phyloP scores from a whole-genome alignment of 768 basidiomycete species.

The Trametes cubensis region DNA sequence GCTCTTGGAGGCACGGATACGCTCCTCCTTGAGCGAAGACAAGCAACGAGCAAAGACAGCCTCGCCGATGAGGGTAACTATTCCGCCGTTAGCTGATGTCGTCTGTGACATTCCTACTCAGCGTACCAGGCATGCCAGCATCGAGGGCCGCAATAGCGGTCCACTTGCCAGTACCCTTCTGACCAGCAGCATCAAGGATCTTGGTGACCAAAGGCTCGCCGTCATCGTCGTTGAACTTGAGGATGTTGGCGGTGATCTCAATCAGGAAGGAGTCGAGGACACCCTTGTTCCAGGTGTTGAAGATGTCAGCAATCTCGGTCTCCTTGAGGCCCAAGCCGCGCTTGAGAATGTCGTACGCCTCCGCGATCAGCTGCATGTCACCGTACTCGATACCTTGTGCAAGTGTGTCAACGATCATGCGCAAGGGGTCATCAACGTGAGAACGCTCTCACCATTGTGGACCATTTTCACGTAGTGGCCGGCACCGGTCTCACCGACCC shows the following conservation, averaged over 20 bases:
- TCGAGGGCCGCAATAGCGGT: constrained; percentile 97
- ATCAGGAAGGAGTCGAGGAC: constrained; percentile 99
- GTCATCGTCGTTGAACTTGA: constrained; percentile 96
- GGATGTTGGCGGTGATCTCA: constrained; percentile 96
- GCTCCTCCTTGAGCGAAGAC: constrained; percentile 96
- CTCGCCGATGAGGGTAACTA: constrained; percentile 98
- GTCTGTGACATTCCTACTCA: constrained; percentile 5
- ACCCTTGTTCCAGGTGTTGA: constrained; percentile 95
- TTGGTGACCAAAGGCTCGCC: constrained; percentile 89
- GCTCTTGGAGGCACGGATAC: constrained; percentile 87
- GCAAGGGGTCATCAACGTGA: constrained; percentile 18
- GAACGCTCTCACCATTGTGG: constrained; percentile 72
- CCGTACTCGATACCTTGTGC: constrained; percentile 94
- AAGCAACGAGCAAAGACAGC: constrained; percentile 99
- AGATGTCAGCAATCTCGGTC: constrained; percentile 92
- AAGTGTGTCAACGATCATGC: constrained; percentile 11
- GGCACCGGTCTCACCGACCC: constrained; percentile 95
- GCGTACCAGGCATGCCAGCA: constrained; percentile 79
- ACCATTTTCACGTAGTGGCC: constrained; percentile 99
- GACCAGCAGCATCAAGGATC: constrained; percentile 94
- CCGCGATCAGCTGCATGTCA: constrained; percentile 99
- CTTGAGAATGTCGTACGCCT: constrained; percentile 98
- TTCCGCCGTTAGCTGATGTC: constrained; percentile 12
- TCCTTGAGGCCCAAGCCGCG: constrained; percentile 88
- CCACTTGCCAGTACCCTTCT: constrained; percentile 99